Evolutionary conservation across 345 rosid genomes (phyloP).

Genomic region (Carallia brachiata): DNA sequence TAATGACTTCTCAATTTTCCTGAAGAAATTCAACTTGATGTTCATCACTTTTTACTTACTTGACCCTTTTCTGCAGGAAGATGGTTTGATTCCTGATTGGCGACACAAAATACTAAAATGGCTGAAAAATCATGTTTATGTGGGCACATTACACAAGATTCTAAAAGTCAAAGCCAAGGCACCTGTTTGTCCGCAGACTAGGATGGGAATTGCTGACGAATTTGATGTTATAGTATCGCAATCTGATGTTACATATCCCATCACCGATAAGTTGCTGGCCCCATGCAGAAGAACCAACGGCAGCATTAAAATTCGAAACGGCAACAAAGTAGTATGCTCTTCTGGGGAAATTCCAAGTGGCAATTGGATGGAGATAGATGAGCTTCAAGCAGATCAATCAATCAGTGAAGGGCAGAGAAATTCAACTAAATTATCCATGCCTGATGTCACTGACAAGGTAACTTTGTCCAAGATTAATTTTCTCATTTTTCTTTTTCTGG

Average conservation of each 20-base stretch:
- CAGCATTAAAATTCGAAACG: constrained; percentile 40
- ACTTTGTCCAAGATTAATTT: background rate
- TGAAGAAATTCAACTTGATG: background rate
- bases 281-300: constrained; percentile 64
- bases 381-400: constrained; percentile 34
- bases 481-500: too few species aligned
- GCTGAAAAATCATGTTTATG: constrained; percentile 70
- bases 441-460: constrained; percentile 41
- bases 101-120: constrained; percentile 63
- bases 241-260: constrained; percentile 53
- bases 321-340: constrained; percentile 32
- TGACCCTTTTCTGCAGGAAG: constrained; percentile 47
- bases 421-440: constrained; percentile 29
- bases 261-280: constrained; percentile 62
- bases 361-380: constrained; percentile 41
- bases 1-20: constrained; percentile 14
- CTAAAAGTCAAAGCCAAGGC: constrained; percentile 41
- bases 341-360: constrained; percentile 41
- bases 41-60: constrained; percentile 10
- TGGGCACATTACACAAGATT: constrained; percentile 47
- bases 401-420: constrained; percentile 36
- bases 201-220: constrained; percentile 28
- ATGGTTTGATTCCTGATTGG: constrained; percentile 57
- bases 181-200: constrained; percentile 40
- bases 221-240: constrained; percentile 34